Evolutionary conservation across 768 basidiomycete species (phyloP).

Genomic region (Kwoniella dendrophila): DNA sequence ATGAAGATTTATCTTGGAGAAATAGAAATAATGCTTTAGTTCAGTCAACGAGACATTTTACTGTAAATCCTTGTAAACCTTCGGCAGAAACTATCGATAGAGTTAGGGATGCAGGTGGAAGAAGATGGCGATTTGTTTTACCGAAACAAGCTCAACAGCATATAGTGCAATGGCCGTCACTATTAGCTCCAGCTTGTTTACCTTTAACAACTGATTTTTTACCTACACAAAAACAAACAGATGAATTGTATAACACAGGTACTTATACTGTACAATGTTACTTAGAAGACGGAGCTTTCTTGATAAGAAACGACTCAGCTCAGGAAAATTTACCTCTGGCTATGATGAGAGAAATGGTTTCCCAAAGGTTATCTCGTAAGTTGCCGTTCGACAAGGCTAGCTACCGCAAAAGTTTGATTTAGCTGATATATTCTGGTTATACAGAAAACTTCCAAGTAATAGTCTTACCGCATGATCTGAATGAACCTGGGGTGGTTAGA

Average conservation of each 20-base stretch:
- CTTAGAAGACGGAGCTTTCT: constrained; percentile 79
- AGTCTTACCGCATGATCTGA: constrained; percentile 58
- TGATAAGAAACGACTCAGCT: constrained; percentile 66
- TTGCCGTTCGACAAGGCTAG: background rate
- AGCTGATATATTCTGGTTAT: background rate
- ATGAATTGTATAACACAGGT: constrained; percentile 74
- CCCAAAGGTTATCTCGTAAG: constrained; percentile 67
- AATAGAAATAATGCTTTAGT: constrained; percentile 55
- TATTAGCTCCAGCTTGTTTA: constrained; percentile 80
- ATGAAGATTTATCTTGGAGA: constrained; percentile 23
- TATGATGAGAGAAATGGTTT: constrained; percentile 84
- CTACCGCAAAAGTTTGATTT: too few relatives aligned
- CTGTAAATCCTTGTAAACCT: constrained; percentile 54
- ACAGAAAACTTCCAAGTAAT: constrained; percentile 91
- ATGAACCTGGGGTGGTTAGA: constrained; percentile 19
- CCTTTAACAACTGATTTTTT: constrained; percentile 90
- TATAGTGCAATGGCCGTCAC: constrained; percentile 81
- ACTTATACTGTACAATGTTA: constrained; percentile 87
- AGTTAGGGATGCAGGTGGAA: constrained; percentile 57
- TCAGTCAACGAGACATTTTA: constrained; percentile 56
- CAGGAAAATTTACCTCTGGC: constrained; percentile 51
- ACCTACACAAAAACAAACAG: constrained; percentile 71
- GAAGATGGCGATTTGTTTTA: constrained; percentile 81
- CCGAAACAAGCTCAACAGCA: constrained; percentile 70
- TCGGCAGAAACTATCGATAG: constrained; percentile 44